phyloP scores from a whole-genome alignment of 345 rosid genomes.

The Euphorbia pulcherrima region DNA sequence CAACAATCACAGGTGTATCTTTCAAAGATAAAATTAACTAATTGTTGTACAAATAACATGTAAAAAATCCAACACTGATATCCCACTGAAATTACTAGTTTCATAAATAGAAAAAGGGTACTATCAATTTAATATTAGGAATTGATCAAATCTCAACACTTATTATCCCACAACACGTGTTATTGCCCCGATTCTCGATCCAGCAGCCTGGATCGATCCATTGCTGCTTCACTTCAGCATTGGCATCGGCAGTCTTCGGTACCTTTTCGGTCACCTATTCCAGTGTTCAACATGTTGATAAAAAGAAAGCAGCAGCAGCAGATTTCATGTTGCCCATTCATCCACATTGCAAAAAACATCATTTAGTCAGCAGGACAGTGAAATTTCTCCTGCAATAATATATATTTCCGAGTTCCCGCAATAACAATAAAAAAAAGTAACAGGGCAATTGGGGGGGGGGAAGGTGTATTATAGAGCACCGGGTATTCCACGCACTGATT shows the following conservation, averaged over 20 bases:
- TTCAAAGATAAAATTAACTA: background rate
- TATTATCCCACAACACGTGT: background rate
- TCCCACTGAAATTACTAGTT: conserved; percentile 33
- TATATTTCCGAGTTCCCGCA: no score
- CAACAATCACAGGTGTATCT: background rate
- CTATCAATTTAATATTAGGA: background rate
- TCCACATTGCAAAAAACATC: conserved; percentile 12
- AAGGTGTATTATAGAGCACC: no score
- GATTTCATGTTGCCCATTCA: background rate
- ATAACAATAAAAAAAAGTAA: no score
- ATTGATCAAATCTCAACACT: background rate
- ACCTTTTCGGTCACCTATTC: conserved; percentile 19
- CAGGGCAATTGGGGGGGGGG: no score
- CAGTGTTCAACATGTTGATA: conserved; percentile 4
- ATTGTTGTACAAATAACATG: background rate
- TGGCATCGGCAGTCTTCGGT: conserved; percentile 11
- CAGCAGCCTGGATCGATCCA: conserved; percentile 14
- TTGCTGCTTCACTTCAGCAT: conserved; percentile 32
- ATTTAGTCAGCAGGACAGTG: background rate
- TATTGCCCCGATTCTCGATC: conserved; percentile 28
- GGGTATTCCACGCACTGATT: no score
- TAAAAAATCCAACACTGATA: conserved; percentile 14
- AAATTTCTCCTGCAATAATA: background rate
- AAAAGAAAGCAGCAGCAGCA: conserved; percentile 14
- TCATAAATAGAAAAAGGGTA: conserved; percentile 21